Percentiles rank a stretch among this genome's conserved stretches.
Conservation (phyloP, 1,139 yeast species). For the Saccharomyces hybrid region DNA sequence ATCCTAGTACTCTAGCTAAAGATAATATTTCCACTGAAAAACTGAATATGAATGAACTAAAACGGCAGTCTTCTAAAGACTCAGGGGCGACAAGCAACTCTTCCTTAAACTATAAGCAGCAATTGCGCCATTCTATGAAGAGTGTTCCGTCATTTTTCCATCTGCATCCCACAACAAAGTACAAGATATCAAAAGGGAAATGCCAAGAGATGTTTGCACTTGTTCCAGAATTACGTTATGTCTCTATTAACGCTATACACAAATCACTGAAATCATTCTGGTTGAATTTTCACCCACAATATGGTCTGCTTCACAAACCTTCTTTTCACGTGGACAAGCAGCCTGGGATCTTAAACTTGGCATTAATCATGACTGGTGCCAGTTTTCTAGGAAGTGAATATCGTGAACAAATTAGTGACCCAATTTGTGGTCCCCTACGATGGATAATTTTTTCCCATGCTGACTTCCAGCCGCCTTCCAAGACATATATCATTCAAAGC, state of each 20-base stretch:
- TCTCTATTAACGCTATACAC: constrained; percentile 20
- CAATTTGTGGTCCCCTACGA: constrained; percentile 55
- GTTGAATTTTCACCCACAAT: constrained; percentile 55
- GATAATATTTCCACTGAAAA: constrained; percentile 20
- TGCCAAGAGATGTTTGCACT: constrained; percentile 15
- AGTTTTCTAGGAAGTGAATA: constrained; percentile 33
- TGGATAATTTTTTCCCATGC: constrained; percentile 53
- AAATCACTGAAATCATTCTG: constrained; percentile 40
- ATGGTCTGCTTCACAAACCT: constrained; percentile 54
- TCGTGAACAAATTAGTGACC: constrained; percentile 33
- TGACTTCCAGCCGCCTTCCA: constrained; percentile 51
- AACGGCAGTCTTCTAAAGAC: constrained; percentile 9
- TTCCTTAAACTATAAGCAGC: constrained; percentile 8
- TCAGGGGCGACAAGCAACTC: constrained; percentile 2
- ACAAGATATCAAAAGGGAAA: constrained; percentile 12
- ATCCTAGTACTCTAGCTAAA: constrained; percentile 11
- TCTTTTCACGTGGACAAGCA: constrained; percentile 49
- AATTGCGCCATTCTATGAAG: constrained; percentile 13
- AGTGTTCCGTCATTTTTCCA: constrained; percentile 20
- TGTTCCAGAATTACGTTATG: constrained; percentile 25
- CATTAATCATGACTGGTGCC: constrained; percentile 54
- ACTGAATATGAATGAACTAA: constrained; percentile 17
- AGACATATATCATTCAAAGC: constrained; percentile 61
- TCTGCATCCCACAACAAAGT: constrained; percentile 13
- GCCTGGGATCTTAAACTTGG: constrained; percentile 46